Evolutionary conservation across 805 yeast genomes (phyloP), one percentile per base, ranked within the genome.

Genomic region (Candida vartiovaarae): DNA sequence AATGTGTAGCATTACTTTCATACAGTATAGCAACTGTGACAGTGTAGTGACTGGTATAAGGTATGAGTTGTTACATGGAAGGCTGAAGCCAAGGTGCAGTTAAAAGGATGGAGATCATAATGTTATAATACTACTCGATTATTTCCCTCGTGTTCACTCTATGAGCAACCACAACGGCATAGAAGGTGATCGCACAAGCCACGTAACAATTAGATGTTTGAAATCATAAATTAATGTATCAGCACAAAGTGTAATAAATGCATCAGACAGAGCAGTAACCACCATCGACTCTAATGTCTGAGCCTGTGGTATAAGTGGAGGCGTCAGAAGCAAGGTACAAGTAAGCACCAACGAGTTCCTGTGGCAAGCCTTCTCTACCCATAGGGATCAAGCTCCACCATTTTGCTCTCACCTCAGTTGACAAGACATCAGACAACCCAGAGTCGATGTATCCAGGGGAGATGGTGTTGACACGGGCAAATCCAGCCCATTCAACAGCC

Each of bases 361-460:
- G 72, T 29, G 90, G 84, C 36, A 68, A 62, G 24, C 82, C 93
- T 59, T 83, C 80, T 62, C 95, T 78, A 27, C 91, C 93, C 68
- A 79, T 56, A 46, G 95, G 93, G 25, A 69, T 73, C 46, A 68
- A 44, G 6, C 62, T 49, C 61, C 71, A 62, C 85, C 85, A 80
- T 46, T 65, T 65, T 34, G 63, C 62, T 50, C 66, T 65, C 47
- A 68, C 63, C 38, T 72, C 75, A 29, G 59, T 54, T 31, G 76
- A 74, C 6, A 74, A 60, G 40, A 67, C 67, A 50, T 68, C 71
- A 6, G 80, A 71, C 50, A 86, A 71, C 49, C 82, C 87, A 7
- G 95, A 84, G 46, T 74, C 75, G 48, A 85, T 82, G 68, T 87
- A 86, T n/a, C 95, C 95, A 24, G 95, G 95, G 11, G 88, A 80